Base-by-base conservation (phyloP, 73 alveolate genomes). In the Paramecium caudatum region DNA sequence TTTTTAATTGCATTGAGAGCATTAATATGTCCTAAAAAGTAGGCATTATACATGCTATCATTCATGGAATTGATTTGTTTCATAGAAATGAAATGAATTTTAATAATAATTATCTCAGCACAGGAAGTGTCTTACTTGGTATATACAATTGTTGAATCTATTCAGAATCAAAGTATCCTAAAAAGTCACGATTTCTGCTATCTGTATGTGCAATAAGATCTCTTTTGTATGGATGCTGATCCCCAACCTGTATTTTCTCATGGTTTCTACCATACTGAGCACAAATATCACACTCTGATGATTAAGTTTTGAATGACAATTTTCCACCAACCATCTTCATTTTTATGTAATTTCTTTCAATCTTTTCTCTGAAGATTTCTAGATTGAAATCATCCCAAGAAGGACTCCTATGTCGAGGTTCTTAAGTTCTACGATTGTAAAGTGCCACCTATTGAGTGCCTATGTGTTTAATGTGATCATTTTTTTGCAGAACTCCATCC, bases 281-380 rank as follows among this genome's bases (percentile, higher is more conserved):
- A 41, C 88, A 74, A 1, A 74, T 41, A 4, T 36, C 68, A 43
- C 88, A 74, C 19, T 45, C 88, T 13, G 43, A 37, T 7, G 88
- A 74, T 37, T 37, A 41, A 23, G 32, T 10, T 43, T 45, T 74
- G 12, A 45, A 37, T 41, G 47, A 25, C 34, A 19, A 21, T 30
- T 74, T 74, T 3, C 88, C 88, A 7, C 88, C 88, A 3, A 74
- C 32, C 47, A 74, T 27, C 43, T 74, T 39, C 88, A 45, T 74
- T 21, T 23, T 43, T 19, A 27, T 74, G 4, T 27, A 74, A 74
- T 74, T 41, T 1, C 47, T 45, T 74, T 37, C 68, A 9, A 74
- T 21, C 27, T 37, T 41, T 19, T 43, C 49, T 16, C 39, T 19
- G 21, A 39, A 39, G 45, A 74, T 27, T 5, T 74, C 68, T 7